Percentiles rank a stretch among this genome's conserved stretches.
Evolutionary conservation across 495 filamentous ascomycete species (phyloP).

Genomic region (Penicillium pancosmium): DNA sequence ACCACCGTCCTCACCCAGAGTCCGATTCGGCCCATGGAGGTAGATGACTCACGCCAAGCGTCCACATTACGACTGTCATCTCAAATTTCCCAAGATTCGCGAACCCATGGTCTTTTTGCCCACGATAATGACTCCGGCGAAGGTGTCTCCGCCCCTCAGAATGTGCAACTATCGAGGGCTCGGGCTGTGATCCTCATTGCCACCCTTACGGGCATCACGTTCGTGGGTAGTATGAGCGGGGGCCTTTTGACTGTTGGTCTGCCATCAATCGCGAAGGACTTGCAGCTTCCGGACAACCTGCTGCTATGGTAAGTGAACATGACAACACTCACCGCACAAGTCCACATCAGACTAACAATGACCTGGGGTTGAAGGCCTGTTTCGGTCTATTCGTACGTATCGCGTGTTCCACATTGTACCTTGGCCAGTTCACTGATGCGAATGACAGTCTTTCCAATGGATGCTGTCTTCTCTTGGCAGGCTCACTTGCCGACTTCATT

Average conservation of each 20-base stretch:
- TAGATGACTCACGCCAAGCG: slow-evolving; percentile 11
- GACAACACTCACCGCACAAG: background rate
- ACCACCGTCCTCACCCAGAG: slow-evolving; percentile 7
- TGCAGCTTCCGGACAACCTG: slow-evolving; percentile 25
- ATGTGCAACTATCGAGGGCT: slow-evolving; percentile 12
- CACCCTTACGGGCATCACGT: slow-evolving; percentile 24
- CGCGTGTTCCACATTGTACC: background rate
- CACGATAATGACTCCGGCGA: background rate
- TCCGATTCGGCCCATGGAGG: background rate
- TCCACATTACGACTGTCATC: slow-evolving; percentile 1
- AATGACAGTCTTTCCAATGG: slow-evolving; percentile 43
- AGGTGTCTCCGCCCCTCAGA: background rate
- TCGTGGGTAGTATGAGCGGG: slow-evolving; percentile 26
- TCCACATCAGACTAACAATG: background rate
- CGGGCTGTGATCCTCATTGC: slow-evolving; percentile 22
- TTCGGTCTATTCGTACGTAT: slow-evolving; percentile 28
- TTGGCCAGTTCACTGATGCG: background rate
- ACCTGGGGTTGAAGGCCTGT: slow-evolving; percentile 16
- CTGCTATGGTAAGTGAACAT: slow-evolving; percentile 21
- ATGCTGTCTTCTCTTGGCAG: slow-evolving; percentile 51
- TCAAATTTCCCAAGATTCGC: background rate
- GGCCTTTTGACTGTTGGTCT: slow-evolving; percentile 26
- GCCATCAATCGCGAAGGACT: slow-evolving; percentile 22
- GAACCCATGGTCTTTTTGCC: background rate
- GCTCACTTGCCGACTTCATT: slow-evolving; percentile 54